Evolutionary conservation across 257 asterid species (phyloP).

Genomic region (Primulina huaijiensis): DNA sequence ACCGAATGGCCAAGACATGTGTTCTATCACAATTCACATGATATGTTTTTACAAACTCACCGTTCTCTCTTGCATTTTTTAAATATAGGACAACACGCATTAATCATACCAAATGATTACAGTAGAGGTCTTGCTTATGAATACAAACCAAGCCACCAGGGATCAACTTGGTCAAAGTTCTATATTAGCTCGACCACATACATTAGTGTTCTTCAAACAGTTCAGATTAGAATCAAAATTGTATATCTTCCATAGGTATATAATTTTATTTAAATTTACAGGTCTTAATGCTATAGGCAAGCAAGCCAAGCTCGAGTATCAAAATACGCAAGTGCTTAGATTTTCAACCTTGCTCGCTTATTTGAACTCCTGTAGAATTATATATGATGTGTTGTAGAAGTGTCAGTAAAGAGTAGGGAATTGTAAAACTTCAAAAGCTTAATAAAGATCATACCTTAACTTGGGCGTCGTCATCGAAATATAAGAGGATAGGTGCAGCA

Average conservation of each 20-base stretch:
- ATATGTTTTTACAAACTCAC: no score
- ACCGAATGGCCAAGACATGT: no score
- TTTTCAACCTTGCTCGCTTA: background rate
- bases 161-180: background rate
- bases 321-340: background rate
- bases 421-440: background rate
- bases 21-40: no score
- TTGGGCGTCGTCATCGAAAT: conserved; percentile 58
- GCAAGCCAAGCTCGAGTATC: background rate
- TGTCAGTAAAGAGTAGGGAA: background rate
- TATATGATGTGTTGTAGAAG: background rate
- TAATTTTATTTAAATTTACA: background rate
- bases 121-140: background rate
- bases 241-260: background rate
- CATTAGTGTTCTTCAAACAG: background rate
- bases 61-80: no score
- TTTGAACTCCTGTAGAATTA: background rate
- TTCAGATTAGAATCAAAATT: background rate
- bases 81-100: background rate
- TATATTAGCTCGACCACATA: background rate
- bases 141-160: background rate
- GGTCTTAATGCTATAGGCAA: background rate
- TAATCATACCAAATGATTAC: background rate
- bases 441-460: conserved; percentile 34
- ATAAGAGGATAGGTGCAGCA: conserved; percentile 97